Evolutionary conservation across 1,284 basidiomycete species (phyloP).

Genomic region (Marasmius sp.): DNA sequence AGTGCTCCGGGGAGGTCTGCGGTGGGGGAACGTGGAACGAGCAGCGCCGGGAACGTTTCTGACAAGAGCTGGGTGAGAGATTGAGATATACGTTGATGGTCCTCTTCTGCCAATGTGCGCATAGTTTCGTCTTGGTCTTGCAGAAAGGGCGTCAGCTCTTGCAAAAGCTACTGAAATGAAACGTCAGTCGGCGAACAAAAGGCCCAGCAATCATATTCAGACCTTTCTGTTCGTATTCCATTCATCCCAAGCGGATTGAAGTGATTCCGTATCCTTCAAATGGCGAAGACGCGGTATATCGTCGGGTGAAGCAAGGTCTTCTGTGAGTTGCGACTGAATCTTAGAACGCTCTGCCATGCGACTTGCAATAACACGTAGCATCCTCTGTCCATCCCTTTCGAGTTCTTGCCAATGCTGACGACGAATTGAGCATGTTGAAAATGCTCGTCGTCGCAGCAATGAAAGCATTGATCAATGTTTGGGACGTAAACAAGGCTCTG

Average conservation of each 20-base stretch:
- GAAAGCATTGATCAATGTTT: constrained; percentile 3
- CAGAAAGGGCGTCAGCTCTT: constrained; percentile 64
- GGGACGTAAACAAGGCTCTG: background rate
- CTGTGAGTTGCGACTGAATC: constrained; percentile 31
- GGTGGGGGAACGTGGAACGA: constrained; percentile 73
- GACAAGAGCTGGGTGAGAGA: constrained; percentile 51
- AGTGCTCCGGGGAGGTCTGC: constrained; percentile 67
- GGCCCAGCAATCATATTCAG: constrained; percentile 2
- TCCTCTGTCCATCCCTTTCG: constrained; percentile 32
- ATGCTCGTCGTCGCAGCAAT: constrained; percentile 7
- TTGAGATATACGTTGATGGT: constrained; percentile 54
- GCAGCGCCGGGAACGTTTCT: constrained; percentile 62
- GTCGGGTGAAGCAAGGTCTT: constrained; percentile 24
- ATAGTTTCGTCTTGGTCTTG: constrained; percentile 78
- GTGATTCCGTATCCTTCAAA: constrained; percentile 27
- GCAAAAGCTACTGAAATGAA: constrained; percentile 55
- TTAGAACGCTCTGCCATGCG: constrained; percentile 38
- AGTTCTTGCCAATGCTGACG: constrained; percentile 3
- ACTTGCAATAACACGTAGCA: constrained; percentile 40
- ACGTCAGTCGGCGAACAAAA: background rate
- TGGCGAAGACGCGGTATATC: constrained; percentile 25
- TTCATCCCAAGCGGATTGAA: constrained; percentile 28
- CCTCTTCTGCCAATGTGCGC: constrained; percentile 74
- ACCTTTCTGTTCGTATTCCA: constrained; percentile 31
- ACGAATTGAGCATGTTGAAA: constrained; percentile 6